phyloP scores from a whole-genome alignment of 169 alveolate genomes.

The Plasmodium malariae region DNA sequence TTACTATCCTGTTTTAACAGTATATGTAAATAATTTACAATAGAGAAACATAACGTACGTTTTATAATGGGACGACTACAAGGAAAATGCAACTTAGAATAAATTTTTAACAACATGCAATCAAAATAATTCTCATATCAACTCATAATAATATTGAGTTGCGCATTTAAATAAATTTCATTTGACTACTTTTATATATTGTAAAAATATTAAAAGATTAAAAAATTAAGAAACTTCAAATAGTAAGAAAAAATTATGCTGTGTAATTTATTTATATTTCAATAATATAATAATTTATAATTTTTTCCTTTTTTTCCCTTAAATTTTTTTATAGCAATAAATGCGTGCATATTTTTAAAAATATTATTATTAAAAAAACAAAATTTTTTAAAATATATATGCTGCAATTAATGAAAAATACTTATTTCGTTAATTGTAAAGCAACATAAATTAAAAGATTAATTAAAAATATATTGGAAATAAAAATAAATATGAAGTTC shows the following conservation, averaged over 20 bases:
- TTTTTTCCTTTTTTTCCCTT: no score
- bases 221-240: not conserved
- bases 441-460: not conserved
- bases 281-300: no score
- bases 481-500: no score
- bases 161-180: not conserved
- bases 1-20: no score
- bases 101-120: not conserved
- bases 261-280: not conserved
- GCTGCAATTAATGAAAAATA: no score
- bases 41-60: not conserved
- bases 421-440: no score
- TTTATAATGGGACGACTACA: not conserved
- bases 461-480: not conserved
- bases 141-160: not conserved
- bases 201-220: not conserved
- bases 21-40: no score
- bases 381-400: no score
- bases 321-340: no score
- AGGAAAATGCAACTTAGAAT: not conserved
- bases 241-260: not conserved
- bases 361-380: no score
- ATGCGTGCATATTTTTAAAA: no score
- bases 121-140: not conserved
- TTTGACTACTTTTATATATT: not conserved